These are phyloP conservation scores for Aspergillus glaucus DNA, from an alignment of 2,329 filamentous ascomycete genomes.

Conservation along the genomic window DNA sequence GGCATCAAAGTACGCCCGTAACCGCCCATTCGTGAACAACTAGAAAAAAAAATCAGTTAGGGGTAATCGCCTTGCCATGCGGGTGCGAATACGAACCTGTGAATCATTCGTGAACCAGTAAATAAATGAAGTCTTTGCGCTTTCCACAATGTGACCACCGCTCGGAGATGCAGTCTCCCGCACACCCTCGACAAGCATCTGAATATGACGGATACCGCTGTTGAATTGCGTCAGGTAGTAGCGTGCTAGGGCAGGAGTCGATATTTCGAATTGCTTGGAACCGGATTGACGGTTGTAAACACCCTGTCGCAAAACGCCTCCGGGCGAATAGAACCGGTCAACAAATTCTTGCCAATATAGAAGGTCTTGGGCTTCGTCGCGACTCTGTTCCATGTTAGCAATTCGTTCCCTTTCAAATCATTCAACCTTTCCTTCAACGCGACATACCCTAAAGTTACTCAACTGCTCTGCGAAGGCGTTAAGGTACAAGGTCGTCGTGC, in stretches of 20 bases:
- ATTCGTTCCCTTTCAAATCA: neutral
- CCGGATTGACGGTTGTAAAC: slow-evolving; percentile 51
- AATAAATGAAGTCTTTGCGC: slow-evolving; percentile 69
- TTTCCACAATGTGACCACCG: slow-evolving; percentile 68
- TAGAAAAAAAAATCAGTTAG: slow-evolving; percentile 27
- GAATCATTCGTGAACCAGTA: slow-evolving; percentile 84
- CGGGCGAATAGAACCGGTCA: slow-evolving; percentile 69
- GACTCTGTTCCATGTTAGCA: slow-evolving; percentile 36
- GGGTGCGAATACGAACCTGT: slow-evolving; percentile 55
- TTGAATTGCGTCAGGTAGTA: slow-evolving; percentile 88
- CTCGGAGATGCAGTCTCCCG: slow-evolving; percentile 53
- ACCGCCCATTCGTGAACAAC: slow-evolving; percentile 69
- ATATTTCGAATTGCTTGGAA: slow-evolving; percentile 80
- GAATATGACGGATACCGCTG: slow-evolving; percentile 77
- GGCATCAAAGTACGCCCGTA: slow-evolving; percentile 72
- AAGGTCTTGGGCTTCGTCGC: slow-evolving; percentile 61
- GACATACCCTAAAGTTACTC: slow-evolving; percentile 52
- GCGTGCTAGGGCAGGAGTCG: slow-evolving; percentile 71
- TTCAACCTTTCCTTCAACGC: neutral
- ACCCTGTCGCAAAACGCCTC: slow-evolving; percentile 69
- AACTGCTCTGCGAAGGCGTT: slow-evolving; percentile 53
- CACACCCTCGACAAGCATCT: slow-evolving; percentile 71
- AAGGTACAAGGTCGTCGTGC: slow-evolving; percentile 46
- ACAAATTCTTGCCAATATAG: slow-evolving; percentile 77
- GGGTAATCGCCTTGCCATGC: neutral